Percentiles rank a stretch among this genome's conserved stretches.
Evolutionary conservation across 805 yeast species (phyloP).

Genomic region (Schwanniomyces pseudopolymorphus): DNA sequence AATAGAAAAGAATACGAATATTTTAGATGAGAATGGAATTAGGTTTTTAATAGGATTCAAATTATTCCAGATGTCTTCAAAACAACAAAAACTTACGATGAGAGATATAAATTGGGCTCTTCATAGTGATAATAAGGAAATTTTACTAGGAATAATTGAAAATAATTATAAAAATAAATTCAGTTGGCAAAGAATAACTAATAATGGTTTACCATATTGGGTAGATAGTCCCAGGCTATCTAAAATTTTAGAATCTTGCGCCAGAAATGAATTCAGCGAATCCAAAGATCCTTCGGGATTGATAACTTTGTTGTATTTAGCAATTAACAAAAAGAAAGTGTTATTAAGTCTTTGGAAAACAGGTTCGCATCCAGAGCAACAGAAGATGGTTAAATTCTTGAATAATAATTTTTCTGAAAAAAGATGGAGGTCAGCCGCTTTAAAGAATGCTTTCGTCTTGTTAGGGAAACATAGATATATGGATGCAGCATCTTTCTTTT

Average conservation of each 20-base stretch:
- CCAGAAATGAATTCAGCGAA: slow-evolving; percentile 65
- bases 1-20: slow-evolving; percentile 43
- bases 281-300: slow-evolving; percentile 66
- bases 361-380: slow-evolving; percentile 73
- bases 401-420: slow-evolving; percentile 70
- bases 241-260: slow-evolving; percentile 61
- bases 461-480: slow-evolving; percentile 82
- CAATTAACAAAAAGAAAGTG: slow-evolving; percentile 74
- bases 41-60: slow-evolving; percentile 71
- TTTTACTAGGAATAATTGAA: slow-evolving; percentile 53
- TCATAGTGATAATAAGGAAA: slow-evolving; percentile 75
- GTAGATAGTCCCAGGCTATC: slow-evolving; percentile 27
- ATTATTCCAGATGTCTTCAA: slow-evolving; percentile 51
- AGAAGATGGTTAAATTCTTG: slow-evolving; percentile 76
- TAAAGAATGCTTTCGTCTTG: slow-evolving; percentile 88
- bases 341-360: slow-evolving; percentile 83
- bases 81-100: slow-evolving; percentile 60
- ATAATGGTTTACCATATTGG: slow-evolving; percentile 76
- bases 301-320: slow-evolving; percentile 74
- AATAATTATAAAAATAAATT: slow-evolving; percentile 44
- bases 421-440: slow-evolving; percentile 86
- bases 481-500: slow-evolving; percentile 88
- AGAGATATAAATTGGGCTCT: slow-evolving; percentile 88
- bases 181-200: slow-evolving; percentile 60
- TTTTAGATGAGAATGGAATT: slow-evolving; percentile 64